Conservation (phyloP, 73 alveolate genomes). For the Uronychia binucleata region DNA sequence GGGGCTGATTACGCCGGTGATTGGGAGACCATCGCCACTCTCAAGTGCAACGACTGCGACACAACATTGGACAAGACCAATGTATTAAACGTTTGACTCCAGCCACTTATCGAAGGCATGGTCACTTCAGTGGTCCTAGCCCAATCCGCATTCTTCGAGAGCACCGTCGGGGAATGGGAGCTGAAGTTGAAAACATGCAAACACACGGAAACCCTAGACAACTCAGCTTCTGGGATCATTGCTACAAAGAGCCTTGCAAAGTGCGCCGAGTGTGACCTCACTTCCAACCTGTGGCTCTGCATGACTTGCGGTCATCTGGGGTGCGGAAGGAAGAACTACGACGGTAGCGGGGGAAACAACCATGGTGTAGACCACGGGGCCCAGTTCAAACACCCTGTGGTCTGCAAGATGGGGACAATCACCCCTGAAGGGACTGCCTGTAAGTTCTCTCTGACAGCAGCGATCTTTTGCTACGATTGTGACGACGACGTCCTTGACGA, state of each 20-base stretch:
- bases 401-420: constrained; percentile 99
- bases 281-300: constrained; percentile 97
- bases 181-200: constrained; percentile 91
- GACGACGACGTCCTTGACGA: constrained; percentile 95
- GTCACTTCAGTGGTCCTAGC: constrained; percentile 82
- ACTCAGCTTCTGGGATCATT: constrained; percentile 76
- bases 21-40: constrained; percentile 72
- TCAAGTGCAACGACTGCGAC: constrained; percentile 85
- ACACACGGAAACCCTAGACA: constrained; percentile 92
- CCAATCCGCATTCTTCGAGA: constrained; percentile 88
- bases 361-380: constrained; percentile 95
- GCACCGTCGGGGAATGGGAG: constrained; percentile 96
- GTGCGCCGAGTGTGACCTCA: constrained; percentile 93
- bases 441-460: constrained; percentile 7
- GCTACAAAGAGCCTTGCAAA: constrained; percentile 89
- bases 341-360: constrained; percentile 97
- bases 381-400: constrained; percentile 88
- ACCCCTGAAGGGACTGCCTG: constrained; percentile 99
- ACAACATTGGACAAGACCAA: constrained; percentile 56
- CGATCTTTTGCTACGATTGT: constrained; percentile 93
- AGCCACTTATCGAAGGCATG: constrained; percentile 65
- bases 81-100: background rate
- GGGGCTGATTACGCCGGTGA: constrained; percentile 89
- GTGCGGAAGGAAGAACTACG: constrained; percentile 97
- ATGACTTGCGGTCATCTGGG: constrained; percentile 97